phyloP scores from a whole-genome alignment of 2,329 filamentous ascomycete genomes.

The Nemania sp. region DNA sequence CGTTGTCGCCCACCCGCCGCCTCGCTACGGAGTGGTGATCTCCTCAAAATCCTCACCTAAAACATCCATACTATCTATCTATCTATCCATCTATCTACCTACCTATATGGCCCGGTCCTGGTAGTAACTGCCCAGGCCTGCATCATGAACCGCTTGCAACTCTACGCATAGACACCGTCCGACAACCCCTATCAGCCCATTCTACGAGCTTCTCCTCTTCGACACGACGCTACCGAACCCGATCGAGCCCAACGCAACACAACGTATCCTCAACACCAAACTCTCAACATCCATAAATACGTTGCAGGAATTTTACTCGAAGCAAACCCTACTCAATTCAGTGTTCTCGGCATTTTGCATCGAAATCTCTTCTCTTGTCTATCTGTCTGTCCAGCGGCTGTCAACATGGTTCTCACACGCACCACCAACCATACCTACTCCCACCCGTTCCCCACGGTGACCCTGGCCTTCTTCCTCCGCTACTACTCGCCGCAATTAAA shows the following conservation, averaged over 20 bases:
- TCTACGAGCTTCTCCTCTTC: neutral
- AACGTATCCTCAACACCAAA: slow-evolving; percentile 14
- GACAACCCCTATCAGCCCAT: slow-evolving; percentile 5
- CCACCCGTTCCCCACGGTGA: slow-evolving; percentile 86
- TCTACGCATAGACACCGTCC: slow-evolving; percentile 4
- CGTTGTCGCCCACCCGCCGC: slow-evolving; percentile 24
- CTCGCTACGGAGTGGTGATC: slow-evolving; percentile 42
- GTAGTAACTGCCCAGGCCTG: neutral
- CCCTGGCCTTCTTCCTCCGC: slow-evolving; percentile 88
- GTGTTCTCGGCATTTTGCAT: slow-evolving; percentile 6
- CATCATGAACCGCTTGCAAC: slow-evolving; percentile 26
- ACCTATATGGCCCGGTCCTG: neutral
- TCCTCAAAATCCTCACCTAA: slow-evolving; percentile 42
- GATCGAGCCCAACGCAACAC: neutral
- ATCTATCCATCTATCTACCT: slow-evolving; percentile 4
- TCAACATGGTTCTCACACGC: slow-evolving; percentile 72
- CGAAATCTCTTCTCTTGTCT: neutral
- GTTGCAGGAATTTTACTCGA: neutral
- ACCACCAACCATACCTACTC: slow-evolving; percentile 78
- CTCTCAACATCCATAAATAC: neutral
- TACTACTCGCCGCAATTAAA: slow-evolving; percentile 79
- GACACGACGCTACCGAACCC: slow-evolving; percentile 2
- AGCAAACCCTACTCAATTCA: neutral
- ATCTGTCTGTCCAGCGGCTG: slow-evolving; percentile 31
- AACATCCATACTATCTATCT: slow-evolving; percentile 24